These are phyloP conservation scores for Cyclaneusma minus DNA, from an alignment of 2,329 filamentous ascomycete species.

Conservation along the genomic window DNA sequence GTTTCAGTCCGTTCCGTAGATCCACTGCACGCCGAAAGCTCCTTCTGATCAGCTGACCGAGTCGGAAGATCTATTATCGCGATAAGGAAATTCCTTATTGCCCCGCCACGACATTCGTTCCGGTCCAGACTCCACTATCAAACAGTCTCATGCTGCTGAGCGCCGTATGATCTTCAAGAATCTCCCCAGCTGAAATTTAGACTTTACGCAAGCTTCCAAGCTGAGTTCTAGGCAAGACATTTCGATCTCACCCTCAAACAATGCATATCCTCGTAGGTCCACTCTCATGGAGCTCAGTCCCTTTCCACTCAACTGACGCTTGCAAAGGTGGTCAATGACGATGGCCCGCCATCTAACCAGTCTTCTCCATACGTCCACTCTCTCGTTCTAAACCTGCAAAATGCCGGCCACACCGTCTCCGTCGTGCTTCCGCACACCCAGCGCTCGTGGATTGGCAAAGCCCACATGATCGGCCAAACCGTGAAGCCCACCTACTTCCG, in stretches of 20 bases:
- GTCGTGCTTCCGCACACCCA: conserved; percentile 85
- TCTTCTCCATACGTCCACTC: conserved; percentile 71
- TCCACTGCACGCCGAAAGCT: no score
- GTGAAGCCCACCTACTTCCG: conserved; percentile 77
- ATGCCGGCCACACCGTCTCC: conserved; percentile 71
- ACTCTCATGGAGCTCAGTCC: neutral
- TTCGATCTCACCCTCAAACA: no score
- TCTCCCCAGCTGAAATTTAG: neutral
- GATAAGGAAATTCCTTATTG: no score
- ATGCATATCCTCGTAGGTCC: conserved; percentile 35
- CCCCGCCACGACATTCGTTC: no score
- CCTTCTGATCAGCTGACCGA: no score
- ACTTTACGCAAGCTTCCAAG: neutral
- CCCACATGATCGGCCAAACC: conserved; percentile 83
- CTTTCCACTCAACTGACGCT: conserved; percentile 4
- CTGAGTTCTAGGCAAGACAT: no score
- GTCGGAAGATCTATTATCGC: no score
- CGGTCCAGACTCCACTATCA: no score
- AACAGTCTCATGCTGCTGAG: neutral
- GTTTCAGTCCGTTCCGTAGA: no score
- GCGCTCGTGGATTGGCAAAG: conserved; percentile 96
- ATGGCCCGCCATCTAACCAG: conserved; percentile 63
- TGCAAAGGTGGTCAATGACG: conserved; percentile 51
- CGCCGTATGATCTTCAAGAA: neutral
- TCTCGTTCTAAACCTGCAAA: conserved; percentile 53